Base-by-base conservation (phyloP, 2,329 filamentous ascomycete species). In the Amesomyces nigricolor region DNA sequence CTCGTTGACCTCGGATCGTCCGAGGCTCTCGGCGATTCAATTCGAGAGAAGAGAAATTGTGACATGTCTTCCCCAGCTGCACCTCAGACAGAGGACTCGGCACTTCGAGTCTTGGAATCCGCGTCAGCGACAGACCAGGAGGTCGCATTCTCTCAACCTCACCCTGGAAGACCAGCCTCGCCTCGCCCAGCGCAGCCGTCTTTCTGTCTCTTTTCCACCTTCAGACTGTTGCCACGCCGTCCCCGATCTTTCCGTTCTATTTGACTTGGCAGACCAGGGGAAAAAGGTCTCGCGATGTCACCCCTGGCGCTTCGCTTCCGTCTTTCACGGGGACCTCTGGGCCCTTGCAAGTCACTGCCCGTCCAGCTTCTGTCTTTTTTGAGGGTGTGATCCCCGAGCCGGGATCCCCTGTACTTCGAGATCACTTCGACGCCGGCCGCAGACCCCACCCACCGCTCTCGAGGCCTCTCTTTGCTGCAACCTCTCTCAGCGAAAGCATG, bases 271-370 rank as follows among this genome's bases (percentile, higher is more conserved):
- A 51, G 14, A 35, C 40, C 35, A 29, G 48, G 53, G 46, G 30
- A 4, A 6, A 22, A 26, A 32, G 44, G 47, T 14, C 29, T 55
- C 16, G 45, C 35, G 42, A 39, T 51, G 42, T 37, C 38, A 44
- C 47, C 40, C 43, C 52, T 45, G 49, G 53, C 42, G 37, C 49
- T 43, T 63, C 60, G 58, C 60, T 62, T 61, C 58, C 53, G 53
- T 55, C 43, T 40, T 51, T 59, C 53, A 59, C 59, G 59, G 58
- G 61, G 59, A 56, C 54, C 52, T 16, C 17, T 35, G 22, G 22
- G 22, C 22, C 58, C 59, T 56, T 63, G 59, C 57, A 61, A 26
- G 22, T 26, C 22, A 5, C 4, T 26, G 22, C 22, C 22, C 22
- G 39, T 50, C 51, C 45, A 44, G 47, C 40, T 47, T 35, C 47